phyloP scores from a whole-genome alignment of 345 rosid species.

The Nasturtium officinale region DNA sequence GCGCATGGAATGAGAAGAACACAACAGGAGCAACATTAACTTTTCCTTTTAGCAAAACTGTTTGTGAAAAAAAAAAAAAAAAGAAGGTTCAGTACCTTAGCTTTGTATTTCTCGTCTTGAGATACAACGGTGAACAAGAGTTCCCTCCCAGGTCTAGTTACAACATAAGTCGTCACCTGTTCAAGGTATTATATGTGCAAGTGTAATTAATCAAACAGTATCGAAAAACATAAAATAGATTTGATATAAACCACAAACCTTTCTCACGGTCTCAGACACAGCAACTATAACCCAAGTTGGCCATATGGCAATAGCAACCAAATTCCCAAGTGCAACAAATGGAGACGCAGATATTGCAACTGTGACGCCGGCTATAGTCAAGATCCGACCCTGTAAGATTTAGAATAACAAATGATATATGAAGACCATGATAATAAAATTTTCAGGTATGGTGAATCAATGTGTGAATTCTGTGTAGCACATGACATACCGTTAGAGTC shows the following conservation, averaged over 20 bases:
- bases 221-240: neutral
- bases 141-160: slow-evolving; percentile 92
- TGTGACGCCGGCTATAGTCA: slow-evolving; percentile 80
- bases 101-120: slow-evolving; percentile 93
- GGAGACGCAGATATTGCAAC: slow-evolving; percentile 82
- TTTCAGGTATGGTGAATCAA: neutral
- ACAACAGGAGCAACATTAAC: neutral
- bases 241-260: slow-evolving; percentile 52
- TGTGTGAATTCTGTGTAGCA: neutral
- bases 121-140: slow-evolving; percentile 89
- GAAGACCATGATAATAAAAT: neutral
- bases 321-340: slow-evolving; percentile 65
- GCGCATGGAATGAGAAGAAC: neutral
- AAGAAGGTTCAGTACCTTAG: slow-evolving; percentile 57
- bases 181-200: slow-evolving; percentile 17
- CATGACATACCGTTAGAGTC: slow-evolving; percentile 66
- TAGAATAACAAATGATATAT: neutral
- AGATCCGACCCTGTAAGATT: slow-evolving; percentile 71
- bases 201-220: slow-evolving; percentile 10
- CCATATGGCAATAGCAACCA: slow-evolving; percentile 80
- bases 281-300: slow-evolving; percentile 86
- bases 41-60: slow-evolving; percentile 10
- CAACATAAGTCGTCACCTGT: slow-evolving; percentile 87
- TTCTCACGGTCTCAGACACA: slow-evolving; percentile 80
- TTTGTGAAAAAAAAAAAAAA: neutral